These are phyloP conservation scores for Colletotrichum endophyticum DNA, from an alignment of 2,329 filamentous ascomycete species.

Conservation along the genomic window DNA sequence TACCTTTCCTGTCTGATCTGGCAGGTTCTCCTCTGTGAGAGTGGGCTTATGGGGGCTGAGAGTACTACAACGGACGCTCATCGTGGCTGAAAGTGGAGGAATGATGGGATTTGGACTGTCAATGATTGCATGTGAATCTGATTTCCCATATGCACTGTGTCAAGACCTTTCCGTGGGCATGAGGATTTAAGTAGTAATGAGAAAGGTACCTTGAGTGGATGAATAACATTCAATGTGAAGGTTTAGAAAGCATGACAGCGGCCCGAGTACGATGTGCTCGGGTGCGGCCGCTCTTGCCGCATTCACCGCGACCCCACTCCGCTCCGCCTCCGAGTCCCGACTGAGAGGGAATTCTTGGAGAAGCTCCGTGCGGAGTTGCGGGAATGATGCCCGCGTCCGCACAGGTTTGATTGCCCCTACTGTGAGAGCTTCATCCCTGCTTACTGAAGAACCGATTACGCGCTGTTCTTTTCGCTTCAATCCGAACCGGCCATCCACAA, in stretches of 20 bases:
- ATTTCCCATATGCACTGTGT: not conserved
- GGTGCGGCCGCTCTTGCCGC: not conserved
- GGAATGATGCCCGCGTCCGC: not conserved
- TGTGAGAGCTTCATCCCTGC: not conserved
- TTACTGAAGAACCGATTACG: not conserved
- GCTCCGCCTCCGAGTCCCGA: not conserved
- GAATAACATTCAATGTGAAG: not conserved
- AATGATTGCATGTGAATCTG: not conserved
- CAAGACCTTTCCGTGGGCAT: not conserved
- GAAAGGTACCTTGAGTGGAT: not conserved
- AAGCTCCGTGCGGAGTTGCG: not conserved
- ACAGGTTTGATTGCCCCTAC: not conserved
- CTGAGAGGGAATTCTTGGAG: accelerated
- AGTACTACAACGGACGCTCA: not conserved
- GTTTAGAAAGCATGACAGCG: not conserved
- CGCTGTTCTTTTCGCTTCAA: accelerated
- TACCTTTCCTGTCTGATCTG: not conserved
- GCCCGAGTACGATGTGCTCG: not conserved
- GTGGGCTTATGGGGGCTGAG: not conserved
- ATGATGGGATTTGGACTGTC: not conserved
- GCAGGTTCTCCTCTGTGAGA: not conserved
- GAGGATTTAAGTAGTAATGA: not conserved
- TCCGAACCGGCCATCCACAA: not conserved
- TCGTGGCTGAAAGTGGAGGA: not conserved
- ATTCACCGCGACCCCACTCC: not conserved